Conservation (phyloP, 768 basidiomycete species). For the Mycena pura region DNA sequence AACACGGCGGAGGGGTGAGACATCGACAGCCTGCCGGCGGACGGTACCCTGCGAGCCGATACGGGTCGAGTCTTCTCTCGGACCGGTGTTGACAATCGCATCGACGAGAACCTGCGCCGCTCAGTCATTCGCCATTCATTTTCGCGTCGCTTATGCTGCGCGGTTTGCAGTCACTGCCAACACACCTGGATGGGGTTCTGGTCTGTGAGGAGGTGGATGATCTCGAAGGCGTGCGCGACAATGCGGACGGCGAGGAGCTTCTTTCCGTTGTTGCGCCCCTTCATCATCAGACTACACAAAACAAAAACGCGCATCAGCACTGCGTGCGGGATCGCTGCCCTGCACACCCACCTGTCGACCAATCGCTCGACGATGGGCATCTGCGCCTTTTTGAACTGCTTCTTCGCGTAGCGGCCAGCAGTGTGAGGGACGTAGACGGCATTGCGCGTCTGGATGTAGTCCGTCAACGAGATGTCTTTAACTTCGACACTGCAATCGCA, state of each 20-base stretch:
- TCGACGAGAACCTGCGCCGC: constrained; percentile 83
- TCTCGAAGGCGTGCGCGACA: constrained; percentile 98
- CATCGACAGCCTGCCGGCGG: constrained; percentile 99
- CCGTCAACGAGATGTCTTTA: constrained; percentile 98
- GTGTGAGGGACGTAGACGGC: constrained; percentile 98
- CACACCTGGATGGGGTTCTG: constrained; percentile 98
- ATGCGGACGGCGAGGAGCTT: constrained; percentile 99
- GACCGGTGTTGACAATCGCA: constrained; percentile 99
- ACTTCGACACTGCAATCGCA: constrained; percentile 87
- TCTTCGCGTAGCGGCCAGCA: constrained; percentile 98
- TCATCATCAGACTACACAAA: constrained; percentile 92
- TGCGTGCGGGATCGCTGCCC: constrained; percentile 30
- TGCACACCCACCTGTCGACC: constrained; percentile 81
- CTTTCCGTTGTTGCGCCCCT: constrained; percentile 99
- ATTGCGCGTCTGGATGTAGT: constrained; percentile 99
- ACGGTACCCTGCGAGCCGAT: constrained; percentile 99
- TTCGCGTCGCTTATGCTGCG: neutral
- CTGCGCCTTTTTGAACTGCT: constrained; percentile 99
- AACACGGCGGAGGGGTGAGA: constrained; percentile 96
- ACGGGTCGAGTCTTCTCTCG: constrained; percentile 99
- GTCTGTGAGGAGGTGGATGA: constrained; percentile 99
- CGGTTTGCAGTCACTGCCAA: constrained; percentile 9
- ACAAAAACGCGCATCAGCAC: neutral
- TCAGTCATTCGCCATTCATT: constrained; percentile 5
- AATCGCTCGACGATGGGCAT: constrained; percentile 99